These are phyloP conservation scores for Trifolium dubium DNA, from an alignment of 306 rosid species.

Conservation along the genomic window DNA sequence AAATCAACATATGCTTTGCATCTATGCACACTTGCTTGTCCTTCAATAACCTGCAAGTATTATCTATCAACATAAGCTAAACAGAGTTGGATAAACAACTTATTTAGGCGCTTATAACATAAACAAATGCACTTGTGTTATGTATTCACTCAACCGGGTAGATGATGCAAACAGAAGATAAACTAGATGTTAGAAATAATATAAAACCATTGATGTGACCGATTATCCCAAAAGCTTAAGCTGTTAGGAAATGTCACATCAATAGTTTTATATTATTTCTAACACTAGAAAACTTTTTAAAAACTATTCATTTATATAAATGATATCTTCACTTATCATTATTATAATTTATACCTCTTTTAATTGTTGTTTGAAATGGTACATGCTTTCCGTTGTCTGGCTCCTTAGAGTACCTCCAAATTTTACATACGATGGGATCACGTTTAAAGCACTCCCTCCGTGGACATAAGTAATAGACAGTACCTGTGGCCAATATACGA, in stretches of 20 bases:
- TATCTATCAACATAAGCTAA: conserved; percentile 16
- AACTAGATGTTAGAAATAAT: background rate
- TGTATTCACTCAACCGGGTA: too few relatives aligned
- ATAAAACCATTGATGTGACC: too few relatives aligned
- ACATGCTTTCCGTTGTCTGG: conserved; percentile 68
- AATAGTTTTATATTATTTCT: too few relatives aligned
- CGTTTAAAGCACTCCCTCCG: conserved; percentile 60
- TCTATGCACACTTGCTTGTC: conserved; percentile 71
- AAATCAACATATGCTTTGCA: conserved; percentile 56
- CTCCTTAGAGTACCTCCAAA: conserved; percentile 78
- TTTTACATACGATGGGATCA: conserved; percentile 59
- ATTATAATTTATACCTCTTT: conserved; percentile 65
- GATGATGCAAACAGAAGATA: too few relatives aligned
- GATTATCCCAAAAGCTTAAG: too few relatives aligned
- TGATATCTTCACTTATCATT: conserved; percentile 25
- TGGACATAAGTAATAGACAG: conserved; percentile 63
- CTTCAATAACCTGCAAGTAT: conserved; percentile 64
- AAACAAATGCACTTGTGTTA: too few relatives aligned
- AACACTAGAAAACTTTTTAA: background rate
- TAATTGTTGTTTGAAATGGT: conserved; percentile 56
- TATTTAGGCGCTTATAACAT: background rate
- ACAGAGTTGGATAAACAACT: conserved; percentile 8
- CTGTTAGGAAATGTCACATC: too few relatives aligned
- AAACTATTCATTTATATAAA: conserved; percentile 11
- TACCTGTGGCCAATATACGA: conserved; percentile 51